Conservation (phyloP, 2,329 filamentous ascomycete species). For the Fusarium globosum region DNA sequence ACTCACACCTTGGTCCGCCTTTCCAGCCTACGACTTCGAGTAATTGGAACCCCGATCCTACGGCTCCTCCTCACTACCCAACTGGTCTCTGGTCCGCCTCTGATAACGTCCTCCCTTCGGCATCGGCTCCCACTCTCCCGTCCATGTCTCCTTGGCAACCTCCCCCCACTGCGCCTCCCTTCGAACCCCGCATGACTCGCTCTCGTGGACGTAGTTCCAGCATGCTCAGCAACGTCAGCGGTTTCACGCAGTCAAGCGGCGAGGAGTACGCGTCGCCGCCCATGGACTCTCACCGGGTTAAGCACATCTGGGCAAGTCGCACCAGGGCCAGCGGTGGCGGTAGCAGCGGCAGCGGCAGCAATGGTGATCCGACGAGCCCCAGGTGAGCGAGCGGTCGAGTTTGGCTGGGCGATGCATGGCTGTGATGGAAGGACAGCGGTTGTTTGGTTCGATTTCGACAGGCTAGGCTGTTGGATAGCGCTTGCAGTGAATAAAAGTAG, state of each 20-base stretch:
- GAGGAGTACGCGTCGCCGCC: constrained; percentile 55
- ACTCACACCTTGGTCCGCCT: constrained; percentile 42
- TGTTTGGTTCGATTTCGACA: constrained; percentile 27
- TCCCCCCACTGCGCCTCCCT: constrained; percentile 53
- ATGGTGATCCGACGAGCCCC: constrained; percentile 64
- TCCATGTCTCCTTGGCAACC: constrained; percentile 51
- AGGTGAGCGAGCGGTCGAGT: constrained; percentile 24
- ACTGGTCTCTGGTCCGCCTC: constrained; percentile 53
- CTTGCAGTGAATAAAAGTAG: constrained; percentile 45
- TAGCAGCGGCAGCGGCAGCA: constrained; percentile 62
- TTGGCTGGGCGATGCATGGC: not conserved
- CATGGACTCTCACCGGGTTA: constrained; percentile 33
- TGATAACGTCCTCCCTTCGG: constrained; percentile 48
- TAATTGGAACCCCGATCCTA: constrained; percentile 51
- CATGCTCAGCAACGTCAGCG: constrained; percentile 75
- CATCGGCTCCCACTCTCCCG: constrained; percentile 46
- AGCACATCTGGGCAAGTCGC: constrained; percentile 43
- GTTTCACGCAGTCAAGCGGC: constrained; percentile 71
- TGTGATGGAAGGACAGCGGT: constrained; percentile 13
- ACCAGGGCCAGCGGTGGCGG: constrained; percentile 51
- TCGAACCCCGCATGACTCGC: constrained; percentile 52
- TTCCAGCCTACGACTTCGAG: constrained; percentile 41
- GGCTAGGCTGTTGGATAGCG: constrained; percentile 42
- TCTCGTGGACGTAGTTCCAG: constrained; percentile 70
- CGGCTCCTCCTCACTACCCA: constrained; percentile 50